Percentiles rank a stretch among this genome's conserved stretches.
These are phyloP conservation scores for Adansonia grandidieri DNA, from an alignment of 441 rosid genomes.

Conservation along the genomic window DNA sequence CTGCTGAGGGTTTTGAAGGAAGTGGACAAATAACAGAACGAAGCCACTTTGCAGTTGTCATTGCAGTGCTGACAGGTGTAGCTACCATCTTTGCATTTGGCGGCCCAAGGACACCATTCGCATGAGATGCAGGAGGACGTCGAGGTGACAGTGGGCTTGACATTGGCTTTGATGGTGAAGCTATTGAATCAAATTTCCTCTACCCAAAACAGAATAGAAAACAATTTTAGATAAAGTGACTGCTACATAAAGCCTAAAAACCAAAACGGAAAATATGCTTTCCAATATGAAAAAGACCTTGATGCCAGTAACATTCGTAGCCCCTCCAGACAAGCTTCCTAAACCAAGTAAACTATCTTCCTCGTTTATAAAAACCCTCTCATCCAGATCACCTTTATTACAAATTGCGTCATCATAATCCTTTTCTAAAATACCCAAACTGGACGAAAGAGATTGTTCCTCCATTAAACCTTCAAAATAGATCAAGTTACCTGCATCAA, in stretches of 20 bases:
- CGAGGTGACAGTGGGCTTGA: constrained; percentile 82
- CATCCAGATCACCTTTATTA: constrained; percentile 77
- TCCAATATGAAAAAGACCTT: constrained; percentile 52
- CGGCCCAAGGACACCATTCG: constrained; percentile 53
- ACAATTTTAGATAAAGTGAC: background rate
- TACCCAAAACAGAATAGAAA: constrained; percentile 30
- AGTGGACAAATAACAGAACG: constrained; percentile 79
- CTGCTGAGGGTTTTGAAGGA: constrained; percentile 73
- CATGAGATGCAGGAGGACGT: constrained; percentile 69
- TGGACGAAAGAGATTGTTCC: constrained; percentile 63
- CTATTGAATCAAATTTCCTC: constrained; percentile 77
- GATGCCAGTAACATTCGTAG: constrained; percentile 53
- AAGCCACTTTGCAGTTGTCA: constrained; percentile 99
- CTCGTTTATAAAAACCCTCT: constrained; percentile 80
- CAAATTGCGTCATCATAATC: constrained; percentile 69
- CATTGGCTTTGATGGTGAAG: constrained; percentile 79
- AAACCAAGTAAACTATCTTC: constrained; percentile 83
- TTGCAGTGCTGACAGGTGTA: constrained; percentile 90
- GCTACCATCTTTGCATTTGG: constrained; percentile 59
- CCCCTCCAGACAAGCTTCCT: constrained; percentile 79
- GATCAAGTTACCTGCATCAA: constrained; percentile 74
- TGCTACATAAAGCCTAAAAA: background rate
- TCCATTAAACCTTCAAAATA: constrained; percentile 86
- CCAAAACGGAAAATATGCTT: constrained; percentile 9
- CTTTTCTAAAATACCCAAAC: constrained; percentile 66